Conservation (phyloP, 257 asterid genomes). For the Solanum piurae region DNA sequence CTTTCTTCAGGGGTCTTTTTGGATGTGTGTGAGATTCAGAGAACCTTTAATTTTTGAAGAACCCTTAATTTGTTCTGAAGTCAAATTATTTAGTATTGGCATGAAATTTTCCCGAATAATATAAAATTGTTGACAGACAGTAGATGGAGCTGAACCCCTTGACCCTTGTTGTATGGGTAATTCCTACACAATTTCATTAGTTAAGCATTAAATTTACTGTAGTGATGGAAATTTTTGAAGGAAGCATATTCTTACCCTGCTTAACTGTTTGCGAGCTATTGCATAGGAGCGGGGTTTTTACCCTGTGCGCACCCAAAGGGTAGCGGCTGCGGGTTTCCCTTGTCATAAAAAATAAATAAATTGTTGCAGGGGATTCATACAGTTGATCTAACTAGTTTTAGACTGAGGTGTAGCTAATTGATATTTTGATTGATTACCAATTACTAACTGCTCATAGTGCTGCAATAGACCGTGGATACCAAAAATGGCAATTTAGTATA, state of each 20-base stretch:
- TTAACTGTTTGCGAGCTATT: too few relatives aligned
- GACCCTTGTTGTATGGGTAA: too few relatives aligned
- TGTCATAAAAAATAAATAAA: not conserved
- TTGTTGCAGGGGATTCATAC: not conserved
- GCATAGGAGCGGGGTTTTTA: too few relatives aligned
- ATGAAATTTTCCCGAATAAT: not conserved
- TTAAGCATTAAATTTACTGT: too few relatives aligned
- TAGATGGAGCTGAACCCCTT: too few relatives aligned
- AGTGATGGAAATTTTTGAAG: too few relatives aligned
- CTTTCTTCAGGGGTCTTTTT: too few relatives aligned
- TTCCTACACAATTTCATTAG: too few relatives aligned
- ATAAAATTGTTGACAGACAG: not conserved
- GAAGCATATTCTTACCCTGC: too few relatives aligned
- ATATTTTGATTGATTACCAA: not conserved
- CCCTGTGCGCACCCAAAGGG: too few relatives aligned
- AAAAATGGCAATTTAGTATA: not conserved
- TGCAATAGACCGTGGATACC: not conserved
- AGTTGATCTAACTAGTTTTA: not conserved
- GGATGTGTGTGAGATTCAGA: not conserved
- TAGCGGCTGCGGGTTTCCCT: too few relatives aligned
- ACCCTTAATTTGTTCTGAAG: not conserved
- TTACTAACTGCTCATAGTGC: not conserved
- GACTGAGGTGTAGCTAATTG: not conserved
- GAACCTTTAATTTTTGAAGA: not conserved
- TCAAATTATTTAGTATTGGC: not conserved